Conservation (phyloP, 768 basidiomycete genomes). For the Boletus reticulatus region DNA sequence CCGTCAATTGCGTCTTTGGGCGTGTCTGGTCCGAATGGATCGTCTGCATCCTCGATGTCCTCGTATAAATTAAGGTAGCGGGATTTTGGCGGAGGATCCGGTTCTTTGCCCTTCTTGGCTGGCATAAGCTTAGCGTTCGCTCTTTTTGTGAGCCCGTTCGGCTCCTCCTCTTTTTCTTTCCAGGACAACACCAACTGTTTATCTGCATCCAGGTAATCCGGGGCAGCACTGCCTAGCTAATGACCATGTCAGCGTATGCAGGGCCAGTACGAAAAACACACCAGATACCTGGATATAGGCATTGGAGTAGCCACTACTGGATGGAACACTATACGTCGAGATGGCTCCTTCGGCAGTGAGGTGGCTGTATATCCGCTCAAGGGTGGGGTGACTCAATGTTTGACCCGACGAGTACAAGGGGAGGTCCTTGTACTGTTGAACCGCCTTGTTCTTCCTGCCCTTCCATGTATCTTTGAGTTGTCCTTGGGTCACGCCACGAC, state of each 20-base stretch:
- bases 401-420: conserved; percentile 54
- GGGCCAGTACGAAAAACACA: background rate
- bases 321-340: conserved; percentile 42
- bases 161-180: conserved; percentile 21
- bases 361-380: conserved; percentile 64
- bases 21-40: conserved; percentile 16
- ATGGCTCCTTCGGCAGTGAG: conserved; percentile 53
- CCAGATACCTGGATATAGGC: conserved; percentile 50
- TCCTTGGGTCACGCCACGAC: conserved; percentile 52
- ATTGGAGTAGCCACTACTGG: conserved; percentile 48
- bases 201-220: conserved; percentile 18
- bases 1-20: conserved; percentile 10
- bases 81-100: background rate
- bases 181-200: conserved; percentile 25
- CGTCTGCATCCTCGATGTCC: conserved; percentile 28
- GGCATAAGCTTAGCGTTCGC: background rate
- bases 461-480: conserved; percentile 63
- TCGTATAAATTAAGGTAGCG: conserved; percentile 24
- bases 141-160: conserved; percentile 11
- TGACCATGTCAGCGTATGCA: background rate
- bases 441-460: conserved; percentile 51
- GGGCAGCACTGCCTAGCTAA: conserved; percentile 20
- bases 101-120: conserved; percentile 23
- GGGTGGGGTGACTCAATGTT: conserved; percentile 46
- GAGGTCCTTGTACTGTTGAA: conserved; percentile 47